phyloP scores from a whole-genome alignment of 2,329 filamentous ascomycete genomes.

The Botrytis fragariae region DNA sequence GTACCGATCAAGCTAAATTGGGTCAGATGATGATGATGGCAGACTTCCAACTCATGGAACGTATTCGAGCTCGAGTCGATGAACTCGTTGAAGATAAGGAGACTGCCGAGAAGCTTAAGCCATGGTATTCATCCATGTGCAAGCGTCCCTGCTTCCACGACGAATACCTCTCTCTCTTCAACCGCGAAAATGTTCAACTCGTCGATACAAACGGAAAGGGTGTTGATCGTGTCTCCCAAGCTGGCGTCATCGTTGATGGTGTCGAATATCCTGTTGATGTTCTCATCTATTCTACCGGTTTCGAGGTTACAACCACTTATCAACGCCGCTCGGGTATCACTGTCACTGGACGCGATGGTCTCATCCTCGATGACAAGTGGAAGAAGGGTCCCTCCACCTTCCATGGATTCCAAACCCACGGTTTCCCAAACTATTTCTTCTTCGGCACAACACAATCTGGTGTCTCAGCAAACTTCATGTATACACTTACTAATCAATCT shows the following conservation, averaged over 20 bases:
- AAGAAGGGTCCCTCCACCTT: slow-evolving; percentile 8
- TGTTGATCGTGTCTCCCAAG: slow-evolving; percentile 42
- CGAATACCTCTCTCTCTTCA: slow-evolving; percentile 54
- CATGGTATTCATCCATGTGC: slow-evolving; percentile 53
- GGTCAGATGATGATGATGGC: slow-evolving; percentile 17
- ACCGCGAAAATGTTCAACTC: slow-evolving; percentile 47
- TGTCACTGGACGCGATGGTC: neutral
- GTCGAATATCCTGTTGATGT: slow-evolving; percentile 51
- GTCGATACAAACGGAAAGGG: slow-evolving; percentile 49
- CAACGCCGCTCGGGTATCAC: slow-evolving; percentile 14
- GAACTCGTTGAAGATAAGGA: slow-evolving; percentile 44
- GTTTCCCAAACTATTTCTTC: slow-evolving; percentile 19
- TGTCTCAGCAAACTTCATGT: slow-evolving; percentile 19
- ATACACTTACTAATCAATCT: neutral
- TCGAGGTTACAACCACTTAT: slow-evolving; percentile 46
- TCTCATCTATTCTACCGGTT: slow-evolving; percentile 58
- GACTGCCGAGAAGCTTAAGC: slow-evolving; percentile 49
- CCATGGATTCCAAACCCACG: slow-evolving; percentile 16
- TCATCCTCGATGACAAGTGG: slow-evolving; percentile 16
- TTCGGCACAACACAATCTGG: slow-evolving; percentile 15
- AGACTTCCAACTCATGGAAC: slow-evolving; percentile 19
- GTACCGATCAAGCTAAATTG: slow-evolving; percentile 3
- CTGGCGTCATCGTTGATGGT: slow-evolving; percentile 46
- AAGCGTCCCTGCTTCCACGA: slow-evolving; percentile 54
- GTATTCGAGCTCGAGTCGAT: slow-evolving; percentile 28